phyloP scores from a whole-genome alignment of 306 rosid genomes.

The Canavalia gladiata region DNA sequence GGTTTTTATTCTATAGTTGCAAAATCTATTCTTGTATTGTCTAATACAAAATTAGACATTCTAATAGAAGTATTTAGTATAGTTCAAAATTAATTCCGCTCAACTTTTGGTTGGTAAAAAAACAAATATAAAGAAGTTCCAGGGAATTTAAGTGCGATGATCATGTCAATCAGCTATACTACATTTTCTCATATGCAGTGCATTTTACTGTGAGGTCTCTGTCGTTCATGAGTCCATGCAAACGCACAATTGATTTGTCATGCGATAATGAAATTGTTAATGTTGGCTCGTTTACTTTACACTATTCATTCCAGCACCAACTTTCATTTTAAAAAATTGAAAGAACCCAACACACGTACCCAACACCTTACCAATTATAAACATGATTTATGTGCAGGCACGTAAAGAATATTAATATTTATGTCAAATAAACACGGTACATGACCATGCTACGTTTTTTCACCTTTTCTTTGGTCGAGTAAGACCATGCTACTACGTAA shows the following conservation, averaged over 20 bases:
- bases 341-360: not conserved
- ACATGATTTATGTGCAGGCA: not conserved
- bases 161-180: not conserved
- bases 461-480: no score
- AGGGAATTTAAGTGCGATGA: not conserved
- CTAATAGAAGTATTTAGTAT: no score
- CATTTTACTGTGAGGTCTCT: not conserved
- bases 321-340: not conserved
- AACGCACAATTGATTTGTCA: not conserved
- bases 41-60: no score
- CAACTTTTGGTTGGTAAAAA: not conserved
- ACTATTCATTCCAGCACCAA: not conserved
- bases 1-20: no score
- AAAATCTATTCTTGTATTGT: no score
- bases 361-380: not conserved
- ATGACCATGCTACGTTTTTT: no score
- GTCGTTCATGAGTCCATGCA: not conserved
- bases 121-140: not conserved
- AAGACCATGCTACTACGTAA: not conserved
- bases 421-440: not conserved
- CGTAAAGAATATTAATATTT: not conserved
- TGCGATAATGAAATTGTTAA: constrained; percentile 2
- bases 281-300: constrained; percentile 11
- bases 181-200: not conserved
- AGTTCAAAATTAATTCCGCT: no score